Percentiles rank a stretch among this genome's conserved stretches.
Evolutionary conservation across 139 green algal genomes (phyloP).

Genomic region (Micractinium conductrix): DNA sequence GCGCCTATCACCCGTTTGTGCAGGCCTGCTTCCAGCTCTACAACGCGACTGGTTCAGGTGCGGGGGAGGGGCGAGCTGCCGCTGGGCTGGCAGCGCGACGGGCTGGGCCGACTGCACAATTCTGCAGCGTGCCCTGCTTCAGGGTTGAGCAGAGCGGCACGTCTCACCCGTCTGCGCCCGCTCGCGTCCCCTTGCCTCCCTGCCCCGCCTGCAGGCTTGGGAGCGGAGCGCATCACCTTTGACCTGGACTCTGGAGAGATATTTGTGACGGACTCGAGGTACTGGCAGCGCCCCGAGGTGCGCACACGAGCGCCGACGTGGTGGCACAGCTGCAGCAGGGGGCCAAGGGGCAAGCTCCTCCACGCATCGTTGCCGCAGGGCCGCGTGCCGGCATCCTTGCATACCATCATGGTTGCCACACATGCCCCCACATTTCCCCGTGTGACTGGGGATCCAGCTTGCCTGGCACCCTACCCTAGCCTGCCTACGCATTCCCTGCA

Average conservation of each 20-base stretch:
- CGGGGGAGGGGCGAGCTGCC: neutral
- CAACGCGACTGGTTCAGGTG: conserved; percentile 31
- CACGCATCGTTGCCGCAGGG: conserved; percentile 15
- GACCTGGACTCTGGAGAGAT: conserved; percentile 45
- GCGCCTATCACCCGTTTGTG: too few relatives aligned
- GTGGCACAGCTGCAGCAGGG: too few relatives aligned
- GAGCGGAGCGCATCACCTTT: conserved; percentile 62
- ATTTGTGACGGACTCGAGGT: conserved; percentile 40
- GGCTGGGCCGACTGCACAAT: neutral
- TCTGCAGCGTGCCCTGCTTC: neutral
- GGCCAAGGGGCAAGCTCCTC: too few relatives aligned
- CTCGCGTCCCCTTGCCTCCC: neutral
- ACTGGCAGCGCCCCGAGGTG: conserved; percentile 75
- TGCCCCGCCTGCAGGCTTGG: conserved; percentile 49
- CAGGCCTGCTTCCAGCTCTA: conserved; percentile 65
- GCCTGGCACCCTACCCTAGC: too few relatives aligned
- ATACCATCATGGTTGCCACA: too few relatives aligned
- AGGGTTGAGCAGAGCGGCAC: too few relatives aligned
- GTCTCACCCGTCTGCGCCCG: too few relatives aligned
- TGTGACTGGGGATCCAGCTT: too few relatives aligned
- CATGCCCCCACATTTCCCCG: too few relatives aligned
- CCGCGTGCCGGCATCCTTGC: too few relatives aligned
- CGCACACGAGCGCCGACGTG: neutral
- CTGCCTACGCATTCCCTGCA: too few relatives aligned
- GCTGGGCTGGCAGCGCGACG: neutral